Evolutionary conservation across 2,329 filamentous ascomycete species (phyloP).

Genomic region (Claviceps sorghi): DNA sequence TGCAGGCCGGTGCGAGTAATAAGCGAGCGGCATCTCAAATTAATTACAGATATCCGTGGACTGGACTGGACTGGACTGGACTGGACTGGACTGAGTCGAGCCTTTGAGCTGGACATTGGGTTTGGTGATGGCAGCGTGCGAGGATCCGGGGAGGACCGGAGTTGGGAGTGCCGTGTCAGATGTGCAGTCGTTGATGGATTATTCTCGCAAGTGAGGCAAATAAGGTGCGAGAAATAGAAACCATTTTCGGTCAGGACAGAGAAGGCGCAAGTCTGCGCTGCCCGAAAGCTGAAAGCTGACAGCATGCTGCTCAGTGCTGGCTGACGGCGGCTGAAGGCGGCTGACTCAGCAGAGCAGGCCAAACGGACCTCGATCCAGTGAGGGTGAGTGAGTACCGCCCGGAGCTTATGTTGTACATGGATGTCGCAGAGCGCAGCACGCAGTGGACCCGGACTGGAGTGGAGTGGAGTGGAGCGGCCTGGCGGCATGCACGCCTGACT

Average conservation of each 20-base stretch:
- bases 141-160: background rate
- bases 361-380: too few species aligned
- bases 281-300: background rate
- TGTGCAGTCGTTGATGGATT: background rate
- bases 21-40: background rate
- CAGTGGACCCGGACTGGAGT: background rate
- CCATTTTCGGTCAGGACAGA: too few species aligned
- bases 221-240: too few species aligned
- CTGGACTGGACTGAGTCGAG: too few species aligned
- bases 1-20: background rate
- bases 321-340: background rate
- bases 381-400: too few species aligned
- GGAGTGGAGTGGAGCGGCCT: too few species aligned
- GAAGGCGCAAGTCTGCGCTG: background rate
- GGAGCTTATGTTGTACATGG: background rate
- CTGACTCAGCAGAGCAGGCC: background rate
- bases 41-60: background rate
- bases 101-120: too few species aligned
- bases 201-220: too few species aligned
- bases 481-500: background rate
- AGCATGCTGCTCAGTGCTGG: background rate
- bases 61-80: too few species aligned
- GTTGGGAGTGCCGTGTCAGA: background rate
- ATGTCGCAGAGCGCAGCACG: background rate
- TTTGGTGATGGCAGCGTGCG: background rate